A percentile compares a stretch with the other conserved stretches of the same genome.
These are phyloP conservation scores for Imleria badia DNA, from an alignment of 768 basidiomycete species.

Conservation along the genomic window DNA sequence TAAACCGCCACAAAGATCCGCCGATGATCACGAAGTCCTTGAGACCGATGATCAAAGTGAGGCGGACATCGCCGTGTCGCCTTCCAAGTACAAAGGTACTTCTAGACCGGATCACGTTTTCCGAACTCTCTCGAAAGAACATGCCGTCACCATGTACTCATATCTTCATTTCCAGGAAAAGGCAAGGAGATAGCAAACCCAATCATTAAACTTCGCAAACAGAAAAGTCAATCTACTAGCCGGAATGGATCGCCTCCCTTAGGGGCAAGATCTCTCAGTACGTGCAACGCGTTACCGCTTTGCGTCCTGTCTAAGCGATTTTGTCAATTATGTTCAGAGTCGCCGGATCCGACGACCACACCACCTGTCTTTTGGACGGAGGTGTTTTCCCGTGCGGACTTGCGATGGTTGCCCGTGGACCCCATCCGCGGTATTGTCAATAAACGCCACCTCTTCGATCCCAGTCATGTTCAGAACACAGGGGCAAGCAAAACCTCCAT, in stretches of 20 bases:
- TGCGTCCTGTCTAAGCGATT: slow-evolving; percentile 21
- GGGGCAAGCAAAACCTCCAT: slow-evolving; percentile 13
- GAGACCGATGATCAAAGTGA: slow-evolving; percentile 39
- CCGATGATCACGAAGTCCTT: slow-evolving; percentile 20
- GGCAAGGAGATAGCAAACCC: slow-evolving; percentile 58
- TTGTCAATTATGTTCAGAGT: slow-evolving; percentile 25
- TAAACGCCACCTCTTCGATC: slow-evolving; percentile 79
- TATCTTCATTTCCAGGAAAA: slow-evolving; percentile 40
- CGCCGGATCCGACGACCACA: slow-evolving; percentile 53
- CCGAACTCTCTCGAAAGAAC: background rate
- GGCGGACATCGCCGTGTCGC: slow-evolving; percentile 34
- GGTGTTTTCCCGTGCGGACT: slow-evolving; percentile 90
- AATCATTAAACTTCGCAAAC: slow-evolving; percentile 57
- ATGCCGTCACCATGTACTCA: slow-evolving; percentile 9
- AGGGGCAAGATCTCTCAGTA: slow-evolving; percentile 20
- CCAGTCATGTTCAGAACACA: slow-evolving; percentile 39
- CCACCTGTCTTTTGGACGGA: slow-evolving; percentile 97
- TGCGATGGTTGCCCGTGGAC: slow-evolving; percentile 91
- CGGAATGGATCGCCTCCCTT: slow-evolving; percentile 31
- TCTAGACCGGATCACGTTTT: slow-evolving; percentile 12
- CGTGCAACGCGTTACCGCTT: slow-evolving; percentile 9
- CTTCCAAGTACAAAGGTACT: slow-evolving; percentile 36
- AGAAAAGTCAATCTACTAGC: slow-evolving; percentile 49
- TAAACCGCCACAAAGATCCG: slow-evolving; percentile 24
- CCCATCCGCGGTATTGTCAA: slow-evolving; percentile 80